Evolutionary conservation across 306 rosid species (phyloP), one percentile per base, ranked within the genome.

Genomic region (Dicorynia guianensis): DNA sequence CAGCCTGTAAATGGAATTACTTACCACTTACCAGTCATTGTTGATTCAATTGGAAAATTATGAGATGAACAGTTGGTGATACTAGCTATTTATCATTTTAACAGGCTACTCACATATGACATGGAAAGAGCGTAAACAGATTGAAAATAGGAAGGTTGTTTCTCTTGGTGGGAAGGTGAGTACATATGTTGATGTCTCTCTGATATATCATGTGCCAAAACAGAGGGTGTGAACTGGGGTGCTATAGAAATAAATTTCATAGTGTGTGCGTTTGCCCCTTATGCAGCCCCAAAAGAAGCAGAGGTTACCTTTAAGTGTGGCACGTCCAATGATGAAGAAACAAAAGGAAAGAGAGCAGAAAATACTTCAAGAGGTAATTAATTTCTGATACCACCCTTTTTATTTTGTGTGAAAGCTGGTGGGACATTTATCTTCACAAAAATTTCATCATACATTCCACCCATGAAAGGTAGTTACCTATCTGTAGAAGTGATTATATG

Each of bases 81-180:
- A 74, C 64, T 54, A 60, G 49, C 58, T 64, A 18, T 38, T 77
- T 64, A 47, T 30, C 17, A 11, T 62, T 63, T 64, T 79, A 53
- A 25, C 78, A 91, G 97, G 94, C 48, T 63, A 85, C 74, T 83
- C 86, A 0, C 90, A 89, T 81, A 89, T 91, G 96, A 36, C 95
- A 63, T 94, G 98, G 97, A 94, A 86, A 74, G 94, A 91, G 70
- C 86, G 85, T 65, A 94, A 94, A 76, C 88, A 83, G 74, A 69
- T 82, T 49, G 97, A 94, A 83, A 79, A 88, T 76, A 81, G 19
- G 67, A 94, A 84, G 75, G 78, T 89, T n/a, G 83, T 90, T 72
- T 84, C 94, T 64, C 89, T 91, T 40, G 97, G 98, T 52, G 96
- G 97, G 62, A 94, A 94, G 94, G 97, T 91, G 81, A 63, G 82